Base-by-base conservation (phyloP, 305 asterid genomes). In the Lippia alba region DNA sequence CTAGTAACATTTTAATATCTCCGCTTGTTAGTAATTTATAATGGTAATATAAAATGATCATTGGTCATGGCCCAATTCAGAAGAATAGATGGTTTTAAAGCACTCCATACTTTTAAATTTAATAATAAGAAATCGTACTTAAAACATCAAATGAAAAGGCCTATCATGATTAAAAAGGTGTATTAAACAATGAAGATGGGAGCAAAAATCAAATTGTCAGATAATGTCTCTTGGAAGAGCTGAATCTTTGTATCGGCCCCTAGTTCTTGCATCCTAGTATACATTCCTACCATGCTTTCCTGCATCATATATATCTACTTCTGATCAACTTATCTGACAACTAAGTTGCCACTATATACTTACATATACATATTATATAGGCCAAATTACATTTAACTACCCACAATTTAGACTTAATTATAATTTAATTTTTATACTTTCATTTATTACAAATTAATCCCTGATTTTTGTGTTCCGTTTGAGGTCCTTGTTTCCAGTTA, bases 141-240 rank as follows among this genome's bases (percentile, higher is more conserved):
- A 16, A 41, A 30, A 17, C 30, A 36, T 63, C 8, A 24, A 66
- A 60, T 24, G 17, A 5, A 44, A 20, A 55, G 44, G 57, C n/a
- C 39, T 0, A 20, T 0, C 2, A 4, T 24, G 54, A 11, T 0
- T 12, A 51, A 16, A 8, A 3, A 14, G 6, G 3, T 15, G 32
- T 2, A 41, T 24, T 44, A 30, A 12, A 12, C n/a, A 34, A 59
- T 34, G 53, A 44, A 24, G 56, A 74, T 60, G 14, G 34, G 33
- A 64, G 41, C 59, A 70, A 66, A 51, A 66, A 74, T 66, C 66
- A 56, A 18, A 5, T 36, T 61, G 79, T 74, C 73, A 79, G 79
- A 79, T 45, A 55, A 61, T 71, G 83, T 79, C 71, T 46, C 66
- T 50, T 67, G 45, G 73, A 11, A 4, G 65, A 59, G 61, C 24